phyloP scores from a whole-genome alignment of 306 rosid genomes.

The Cajanus cajan region DNA sequence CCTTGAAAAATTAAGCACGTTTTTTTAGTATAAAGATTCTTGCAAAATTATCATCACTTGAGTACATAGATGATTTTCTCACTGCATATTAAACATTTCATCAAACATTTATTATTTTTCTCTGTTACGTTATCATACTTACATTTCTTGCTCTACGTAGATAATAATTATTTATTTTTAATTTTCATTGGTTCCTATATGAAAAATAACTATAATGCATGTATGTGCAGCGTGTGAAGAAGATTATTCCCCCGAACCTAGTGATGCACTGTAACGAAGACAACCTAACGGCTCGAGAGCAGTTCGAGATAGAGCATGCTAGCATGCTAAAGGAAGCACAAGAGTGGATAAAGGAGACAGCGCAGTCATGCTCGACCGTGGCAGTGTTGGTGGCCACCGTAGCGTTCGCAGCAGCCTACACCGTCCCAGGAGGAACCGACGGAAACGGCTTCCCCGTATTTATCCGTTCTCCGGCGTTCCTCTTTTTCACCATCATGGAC shows the following conservation, averaged over 20 bases:
- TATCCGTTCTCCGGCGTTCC: constrained; percentile 22
- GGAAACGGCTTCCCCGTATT: neutral
- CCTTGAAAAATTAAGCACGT: too few relatives aligned
- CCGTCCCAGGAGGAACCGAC: constrained; percentile 25
- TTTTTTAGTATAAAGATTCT: too few relatives aligned
- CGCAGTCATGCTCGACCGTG: constrained; percentile 37
- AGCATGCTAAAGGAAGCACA: constrained; percentile 15
- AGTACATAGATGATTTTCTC: too few relatives aligned
- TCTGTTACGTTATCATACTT: too few relatives aligned
- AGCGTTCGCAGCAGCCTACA: constrained; percentile 39
- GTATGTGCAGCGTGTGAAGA: constrained; percentile 27
- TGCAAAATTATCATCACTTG: too few relatives aligned
- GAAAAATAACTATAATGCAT: too few relatives aligned
- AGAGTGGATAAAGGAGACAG: constrained; percentile 25
- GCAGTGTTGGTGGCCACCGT: constrained; percentile 37
- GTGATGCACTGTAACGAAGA: neutral
- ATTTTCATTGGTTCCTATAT: too few relatives aligned
- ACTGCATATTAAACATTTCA: too few relatives aligned
- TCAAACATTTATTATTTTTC: too few relatives aligned
- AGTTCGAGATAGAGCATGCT: neutral
- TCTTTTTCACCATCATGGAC: constrained; percentile 38
- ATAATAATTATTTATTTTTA: too few relatives aligned
- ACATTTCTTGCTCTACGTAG: too few relatives aligned
- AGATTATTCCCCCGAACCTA: neutral
- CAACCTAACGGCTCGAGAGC: neutral